Conservation (phyloP, 2,329 filamentous ascomycete species). For the Chaetothyriales sp. region DNA sequence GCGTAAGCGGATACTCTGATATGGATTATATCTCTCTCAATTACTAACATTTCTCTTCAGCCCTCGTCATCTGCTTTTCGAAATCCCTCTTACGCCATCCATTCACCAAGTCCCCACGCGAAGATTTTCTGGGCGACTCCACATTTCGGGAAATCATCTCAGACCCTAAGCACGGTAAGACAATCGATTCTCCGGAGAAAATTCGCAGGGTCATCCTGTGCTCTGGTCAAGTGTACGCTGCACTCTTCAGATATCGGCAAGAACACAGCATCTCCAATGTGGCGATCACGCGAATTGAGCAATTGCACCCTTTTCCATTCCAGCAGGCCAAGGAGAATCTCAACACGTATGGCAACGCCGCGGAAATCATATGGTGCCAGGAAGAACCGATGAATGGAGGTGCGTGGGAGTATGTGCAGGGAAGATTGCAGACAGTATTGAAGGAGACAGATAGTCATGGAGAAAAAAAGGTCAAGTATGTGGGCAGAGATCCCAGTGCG, state of each 20-base stretch:
- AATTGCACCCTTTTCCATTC: conserved; percentile 98
- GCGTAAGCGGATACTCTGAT: conserved; percentile 52
- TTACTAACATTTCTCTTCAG: conserved; percentile 33
- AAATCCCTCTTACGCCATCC: conserved; percentile 94
- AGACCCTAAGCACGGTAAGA: conserved; percentile 67
- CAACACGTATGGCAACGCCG: conserved; percentile 90
- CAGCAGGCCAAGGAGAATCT: conserved; percentile 92
- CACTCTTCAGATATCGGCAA: conserved; percentile 79
- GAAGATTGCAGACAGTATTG: conserved; percentile 87
- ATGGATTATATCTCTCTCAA: conserved; percentile 2
- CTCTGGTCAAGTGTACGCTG: conserved; percentile 84
- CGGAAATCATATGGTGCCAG: conserved; percentile 94
- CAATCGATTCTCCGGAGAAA: conserved; percentile 66
- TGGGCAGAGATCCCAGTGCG: conserved; percentile 82
- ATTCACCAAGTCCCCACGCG: conserved; percentile 72
- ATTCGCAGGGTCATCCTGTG: conserved; percentile 92
- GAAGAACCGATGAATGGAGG: conserved; percentile 97
- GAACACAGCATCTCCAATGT: conserved; percentile 78
- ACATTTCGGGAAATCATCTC: conserved; percentile 96
- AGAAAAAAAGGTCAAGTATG: conserved; percentile 93
- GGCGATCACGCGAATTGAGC: conserved; percentile 89
- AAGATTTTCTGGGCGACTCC: conserved; percentile 80
- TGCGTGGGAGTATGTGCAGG: conserved; percentile 94
- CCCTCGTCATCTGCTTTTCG: conserved; percentile 94
- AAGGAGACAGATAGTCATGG: conserved; percentile 88